Evolutionary conservation across 2,329 filamentous ascomycete genomes (phyloP), one percentile per base, ranked within the genome.

Genomic region (Exophiala sp.): DNA sequence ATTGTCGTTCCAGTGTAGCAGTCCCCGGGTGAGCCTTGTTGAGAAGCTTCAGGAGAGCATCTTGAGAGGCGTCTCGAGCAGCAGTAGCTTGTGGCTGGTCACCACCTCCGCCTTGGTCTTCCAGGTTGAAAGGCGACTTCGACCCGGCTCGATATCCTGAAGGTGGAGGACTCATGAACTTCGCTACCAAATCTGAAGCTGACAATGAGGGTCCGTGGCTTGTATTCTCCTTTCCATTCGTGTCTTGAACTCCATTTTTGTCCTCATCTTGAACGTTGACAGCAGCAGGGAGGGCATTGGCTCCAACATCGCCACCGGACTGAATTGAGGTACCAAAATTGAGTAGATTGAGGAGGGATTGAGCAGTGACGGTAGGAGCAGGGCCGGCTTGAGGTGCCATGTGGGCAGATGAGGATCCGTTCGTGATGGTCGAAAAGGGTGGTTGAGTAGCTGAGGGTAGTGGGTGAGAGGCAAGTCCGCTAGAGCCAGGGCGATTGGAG

Each of bases 21-120:
- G 45, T 53, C 11, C 29, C 40, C 12, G 47, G 18, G 33, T 50
- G 91, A 48, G 88, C 85, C 45, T 87, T 85, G 66, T 91, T 94
- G 60, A 99, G 80, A 54, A 97, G 78, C 64, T 89, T 87, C 58
- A 97, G 83, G 44, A 99, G 78, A 66, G 94, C 88, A 60, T 92
- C 86, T 70, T 95, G 88, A 3, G 91, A 89, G 69, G 90, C 86
- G 43, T 83, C 79, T 43, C 69, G 60, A 35, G 69, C 60, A 14
- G 63, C 62, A 11, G 66, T 61, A 35, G 65, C 57, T 43, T 53
- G 24, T 24, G 34, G 36, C 14, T 39, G 20, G 18, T 16, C 44
- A 10, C 56, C 56, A 42, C 52, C 59, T 24, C 52, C 52, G 5
- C 51, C 59, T 50, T 57, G 55, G 49, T 61, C 59, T 39, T 61